Evolutionary conservation across 768 basidiomycete genomes (phyloP), one percentile per base, ranked within the genome.

Genomic region (Boletus fagicola): DNA sequence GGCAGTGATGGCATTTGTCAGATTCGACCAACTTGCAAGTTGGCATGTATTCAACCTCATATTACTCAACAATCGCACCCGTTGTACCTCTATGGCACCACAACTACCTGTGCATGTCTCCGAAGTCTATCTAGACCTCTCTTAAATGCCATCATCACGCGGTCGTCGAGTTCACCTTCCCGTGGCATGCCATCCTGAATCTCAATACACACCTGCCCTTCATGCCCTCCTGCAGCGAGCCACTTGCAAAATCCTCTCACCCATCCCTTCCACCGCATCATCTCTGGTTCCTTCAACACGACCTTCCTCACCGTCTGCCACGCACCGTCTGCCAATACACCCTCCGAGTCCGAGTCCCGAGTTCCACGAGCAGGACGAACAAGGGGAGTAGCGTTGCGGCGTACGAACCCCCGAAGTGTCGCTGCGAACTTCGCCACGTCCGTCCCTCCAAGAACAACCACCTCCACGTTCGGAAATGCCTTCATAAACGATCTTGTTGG

Each of bases 171-270:
- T 5, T 39, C 36, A 11, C 33, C 42, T 12, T 42, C 20, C 39
- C 9, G 40, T 20, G 12, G 9, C 1, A 45, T 3, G 10, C 13
- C 16, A 18, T 22, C 40, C 16, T 20, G 62, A 55, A 61, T 56
- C 28, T 61, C 59, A 20, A 64, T 5, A n/a, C 53, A 28, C 38
- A 64, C 55, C 26, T 28, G 18, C 26, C 54, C 52, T 5, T 18
- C 53, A 57, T 65, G 59, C 15, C 63, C 63, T 4, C 28, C 44
- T 28, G 56, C 65, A 44, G 62, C 65, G 3, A 65, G 53, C 65
- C 65, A 63, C 55, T 57, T 61, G n/a, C 50, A 46, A 24, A 66
- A 49, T 4, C 58, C 57, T 36, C 59, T 58, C 28, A 63, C 22
- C 51, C 59, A 67, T 8, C 54, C 53, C 22, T 47, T 63, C 61